phyloP scores from a whole-genome alignment of 1,139 yeast species.

The Suzukiozyma palmioleophila region DNA sequence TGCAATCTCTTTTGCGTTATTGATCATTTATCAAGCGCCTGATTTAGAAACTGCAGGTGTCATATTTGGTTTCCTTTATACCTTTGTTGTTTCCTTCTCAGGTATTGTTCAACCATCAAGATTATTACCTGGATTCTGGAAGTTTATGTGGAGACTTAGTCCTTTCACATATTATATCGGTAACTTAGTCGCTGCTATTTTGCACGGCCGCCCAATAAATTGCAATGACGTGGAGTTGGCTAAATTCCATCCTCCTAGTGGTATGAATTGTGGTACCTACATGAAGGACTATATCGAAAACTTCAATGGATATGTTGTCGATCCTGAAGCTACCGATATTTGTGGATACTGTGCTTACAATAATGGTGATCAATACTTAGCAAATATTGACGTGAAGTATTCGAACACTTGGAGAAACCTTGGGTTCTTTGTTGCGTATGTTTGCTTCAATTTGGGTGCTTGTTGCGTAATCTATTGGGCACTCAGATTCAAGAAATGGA shows the following conservation, averaged over 20 bases:
- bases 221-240: constrained; percentile 52
- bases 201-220: constrained; percentile 51
- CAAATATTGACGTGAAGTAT: constrained; percentile 39
- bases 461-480: constrained; percentile 20
- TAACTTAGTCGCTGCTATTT: constrained; percentile 47
- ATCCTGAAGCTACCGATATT: constrained; percentile 46
- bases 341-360: constrained; percentile 59
- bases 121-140: constrained; percentile 68
- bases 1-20: constrained; percentile 50
- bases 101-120: constrained; percentile 59
- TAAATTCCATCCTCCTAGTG: constrained; percentile 52
- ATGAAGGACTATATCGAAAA: constrained; percentile 22
- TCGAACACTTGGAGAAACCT: constrained; percentile 60
- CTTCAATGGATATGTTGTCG: constrained; percentile 48
- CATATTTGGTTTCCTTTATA: constrained; percentile 46
- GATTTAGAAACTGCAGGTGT: constrained; percentile 62
- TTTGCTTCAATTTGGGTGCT: constrained; percentile 44
- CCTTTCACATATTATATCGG: constrained; percentile 69
- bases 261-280: constrained; percentile 56
- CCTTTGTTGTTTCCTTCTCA: constrained; percentile 54
- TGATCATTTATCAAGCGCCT: constrained; percentile 54
- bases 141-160: constrained; percentile 59
- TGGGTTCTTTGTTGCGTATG: constrained; percentile 56
- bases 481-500: constrained; percentile 14
- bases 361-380: constrained; percentile 52